Base-by-base conservation (phyloP, 129 eudicot species). In the Flaveria trinervia region DNA sequence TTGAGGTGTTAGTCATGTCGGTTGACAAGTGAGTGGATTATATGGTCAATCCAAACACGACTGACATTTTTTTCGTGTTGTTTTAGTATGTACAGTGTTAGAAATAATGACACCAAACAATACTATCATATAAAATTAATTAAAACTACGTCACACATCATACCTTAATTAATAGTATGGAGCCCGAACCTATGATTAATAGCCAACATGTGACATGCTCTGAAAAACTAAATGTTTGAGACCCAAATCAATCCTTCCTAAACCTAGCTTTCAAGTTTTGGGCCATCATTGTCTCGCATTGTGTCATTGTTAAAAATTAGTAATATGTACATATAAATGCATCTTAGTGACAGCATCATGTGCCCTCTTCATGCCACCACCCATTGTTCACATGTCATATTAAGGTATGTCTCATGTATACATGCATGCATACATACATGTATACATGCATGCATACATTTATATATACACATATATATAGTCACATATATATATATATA, bases 161-260 rank as follows among this genome's bases (percentile, higher is more conserved):
- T 33, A 50, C 46, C 30, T 36, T 36, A 20, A 68, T 70, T 44
- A 59, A 60, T 66, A 79, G 78, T 16, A 70, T 84, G 80, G 85
- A 80, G 71, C 85, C 85, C 72, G 67, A 48, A 41, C 22, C 60
- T 23, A 49, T 33, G 64, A 84, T 81, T 79, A 71, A 79, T 61
- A 79, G 75, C 74, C 67, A 61, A 81, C 88, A 84, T 81, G 88
- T 84, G 88, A 84, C 83, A 70, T 84, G 88, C 80, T 81, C 70
- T 59, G 56, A 64, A 71, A 79, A 60, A 79, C 72, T 72, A 71
- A 65, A 59, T 80, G 80, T 77, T 64, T 76, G 73, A 65, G 79
- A 70, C 68, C 65, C 68, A 51, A 59, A 74, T 55, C 72, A 68
- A 77, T 68, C 39, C 75, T 74, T 78, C 62, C 82, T 70, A 78